A percentile compares a stretch with the other conserved stretches of the same genome.
Evolutionary conservation across 768 basidiomycete genomes (phyloP).

Genomic region (Hemileccinum rubropunctum): DNA sequence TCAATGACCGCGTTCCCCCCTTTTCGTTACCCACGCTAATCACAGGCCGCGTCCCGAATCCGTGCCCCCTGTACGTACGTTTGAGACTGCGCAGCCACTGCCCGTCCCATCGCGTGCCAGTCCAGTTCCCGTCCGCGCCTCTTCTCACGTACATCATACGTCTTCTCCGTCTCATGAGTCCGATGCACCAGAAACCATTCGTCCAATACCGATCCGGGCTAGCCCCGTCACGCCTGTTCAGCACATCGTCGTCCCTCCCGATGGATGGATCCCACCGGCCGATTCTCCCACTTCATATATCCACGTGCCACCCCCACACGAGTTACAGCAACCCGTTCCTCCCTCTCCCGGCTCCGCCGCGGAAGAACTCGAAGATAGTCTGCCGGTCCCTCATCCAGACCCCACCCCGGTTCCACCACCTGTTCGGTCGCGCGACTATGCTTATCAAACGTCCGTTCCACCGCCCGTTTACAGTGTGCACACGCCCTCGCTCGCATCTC

Average conservation of each 20-base stretch:
- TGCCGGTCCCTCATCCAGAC: constrained; percentile 4
- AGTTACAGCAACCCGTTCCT: constrained; percentile 12
- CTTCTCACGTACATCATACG: constrained; percentile 18
- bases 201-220: constrained; percentile 27
- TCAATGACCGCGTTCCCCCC: constrained; percentile 4
- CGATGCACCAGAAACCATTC: constrained; percentile 26
- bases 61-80: constrained; percentile 24
- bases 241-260: constrained; percentile 11
- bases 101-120: constrained; percentile 20
- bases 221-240: constrained; percentile 11
- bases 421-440: constrained; percentile 28
- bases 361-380: constrained; percentile 13
- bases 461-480: constrained; percentile 11
- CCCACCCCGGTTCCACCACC: constrained; percentile 22
- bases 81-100: constrained; percentile 18
- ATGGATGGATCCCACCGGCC: constrained; percentile 30
- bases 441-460: constrained; percentile 20
- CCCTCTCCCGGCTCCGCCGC: constrained; percentile 14
- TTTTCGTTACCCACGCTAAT: constrained; percentile 13
- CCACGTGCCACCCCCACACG: constrained; percentile 21
- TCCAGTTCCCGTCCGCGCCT: constrained; percentile 16
- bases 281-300: constrained; percentile 28
- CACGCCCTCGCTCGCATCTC: constrained; percentile 25
- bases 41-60: constrained; percentile 27
- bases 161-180: constrained; percentile 6